A percentile compares a stretch with the other conserved stretches of the same genome.
Conservation (phyloP, 306 rosid species). For the Casuarina glauca region DNA sequence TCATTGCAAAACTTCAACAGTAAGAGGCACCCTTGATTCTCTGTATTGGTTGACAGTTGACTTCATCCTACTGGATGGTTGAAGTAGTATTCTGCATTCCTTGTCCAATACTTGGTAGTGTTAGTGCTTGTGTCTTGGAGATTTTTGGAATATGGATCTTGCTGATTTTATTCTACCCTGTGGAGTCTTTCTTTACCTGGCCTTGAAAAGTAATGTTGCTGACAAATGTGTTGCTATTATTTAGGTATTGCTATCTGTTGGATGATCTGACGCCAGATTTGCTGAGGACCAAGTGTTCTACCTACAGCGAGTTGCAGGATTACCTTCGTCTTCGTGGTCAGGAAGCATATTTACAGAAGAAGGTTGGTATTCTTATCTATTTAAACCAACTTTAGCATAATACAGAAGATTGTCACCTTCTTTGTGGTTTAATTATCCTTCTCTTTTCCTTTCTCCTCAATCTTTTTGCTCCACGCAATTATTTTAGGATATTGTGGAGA, state of each 20-base stretch:
- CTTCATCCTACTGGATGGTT: slow-evolving; percentile 6
- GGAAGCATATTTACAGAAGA: slow-evolving; percentile 85
- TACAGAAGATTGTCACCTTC: no score
- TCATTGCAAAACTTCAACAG: slow-evolving; percentile 92
- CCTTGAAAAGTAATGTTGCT: slow-evolving; percentile 10
- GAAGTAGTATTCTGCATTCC: slow-evolving; percentile 4
- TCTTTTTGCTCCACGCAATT: not conserved
- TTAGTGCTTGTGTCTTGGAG: not conserved
- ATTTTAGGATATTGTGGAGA: slow-evolving; percentile 66
- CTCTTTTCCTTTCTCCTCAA: not conserved
- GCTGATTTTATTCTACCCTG: not conserved
- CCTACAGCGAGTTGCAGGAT: slow-evolving; percentile 61
- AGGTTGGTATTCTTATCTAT: slow-evolving; percentile 48
- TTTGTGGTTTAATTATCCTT: not conserved
- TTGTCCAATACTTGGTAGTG: not conserved
- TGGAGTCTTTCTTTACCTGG: slow-evolving; percentile 11
- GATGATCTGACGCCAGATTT: slow-evolving; percentile 82
- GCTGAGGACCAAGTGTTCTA: slow-evolving; percentile 59
- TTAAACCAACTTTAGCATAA: slow-evolving; percentile 5
- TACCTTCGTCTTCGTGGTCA: slow-evolving; percentile 75
- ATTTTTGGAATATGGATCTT: not conserved
- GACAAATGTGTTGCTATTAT: slow-evolving; percentile 25
- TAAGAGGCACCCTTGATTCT: slow-evolving; percentile 50
- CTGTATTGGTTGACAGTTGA: slow-evolving; percentile 21
- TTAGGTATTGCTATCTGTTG: slow-evolving; percentile 90